Evolutionary conservation across 2,329 filamentous ascomycete species (phyloP), one percentile per base, ranked within the genome.

Genomic region (Aspergillus jensenii): DNA sequence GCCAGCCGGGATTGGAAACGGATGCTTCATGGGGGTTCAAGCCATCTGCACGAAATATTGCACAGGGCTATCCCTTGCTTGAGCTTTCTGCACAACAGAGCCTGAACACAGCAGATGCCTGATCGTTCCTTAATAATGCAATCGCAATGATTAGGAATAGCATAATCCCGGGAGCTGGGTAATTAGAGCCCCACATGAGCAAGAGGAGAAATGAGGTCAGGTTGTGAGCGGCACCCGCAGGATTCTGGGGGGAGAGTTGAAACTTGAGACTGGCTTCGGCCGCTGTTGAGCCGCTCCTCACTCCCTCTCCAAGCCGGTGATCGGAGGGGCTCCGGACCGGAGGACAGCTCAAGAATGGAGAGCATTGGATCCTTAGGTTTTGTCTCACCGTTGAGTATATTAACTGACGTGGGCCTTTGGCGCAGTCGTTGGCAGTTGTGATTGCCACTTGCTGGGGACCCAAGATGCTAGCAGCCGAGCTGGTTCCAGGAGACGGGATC

Each of bases 401-500:
- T 37, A 37, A 37, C 14, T 37, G 35, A 37, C 35, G 35, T 37
- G 35, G 35, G 39, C 14, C n/a, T 39, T 52, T 43, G 37, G 23
- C 23, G n/a, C 15, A 19, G 5, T 27, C 12, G 33, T 25, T 39
- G n/a, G 33, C 11, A 25, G 48, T n/a, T 37, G 27, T 14, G 11
- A 25, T 48, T 48, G 45, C 50, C 50, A 52, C 50, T 52, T 27
- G 17, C 15, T 31, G 37, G 25, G 49, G 37, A 41, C 44, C 33
- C 21, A 39, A 35, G 23, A 58, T 56, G 60, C 53, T 35, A 50
- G 43, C 58, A 63, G 25, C 54, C 60, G 60, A 52, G 62, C 33
- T 44, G 55, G 57, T 61, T 58, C 62, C 62, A 64, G 49, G 57
- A 50, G 61, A 60, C 59, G 57, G 63, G 62, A 65, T 60, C 54